Percentiles rank a stretch among this genome's conserved stretches.
Evolutionary conservation across 106 monocot species (phyloP).

Genomic region (Acorus gramineus): DNA sequence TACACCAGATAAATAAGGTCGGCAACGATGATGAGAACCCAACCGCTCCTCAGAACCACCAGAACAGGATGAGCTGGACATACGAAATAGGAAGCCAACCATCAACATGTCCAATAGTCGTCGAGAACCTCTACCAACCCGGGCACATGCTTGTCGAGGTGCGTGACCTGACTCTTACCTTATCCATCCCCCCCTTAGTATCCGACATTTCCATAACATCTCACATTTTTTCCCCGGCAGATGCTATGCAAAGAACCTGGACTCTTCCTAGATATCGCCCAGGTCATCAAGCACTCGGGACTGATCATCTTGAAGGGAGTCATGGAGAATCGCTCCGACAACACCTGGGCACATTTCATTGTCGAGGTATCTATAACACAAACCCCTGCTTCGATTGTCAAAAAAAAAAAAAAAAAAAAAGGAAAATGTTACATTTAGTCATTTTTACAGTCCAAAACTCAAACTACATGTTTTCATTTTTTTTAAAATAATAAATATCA

Average conservation of each 20-base stretch:
- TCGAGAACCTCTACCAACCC: slow-evolving; percentile 63
- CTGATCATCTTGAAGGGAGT: slow-evolving; percentile 56
- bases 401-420: too few relatives aligned
- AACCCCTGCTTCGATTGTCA: not conserved
- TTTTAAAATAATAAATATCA: too few relatives aligned
- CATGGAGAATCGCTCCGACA: slow-evolving; percentile 37
- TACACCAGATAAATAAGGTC: slow-evolving; percentile 14
- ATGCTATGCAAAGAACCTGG: slow-evolving; percentile 61
- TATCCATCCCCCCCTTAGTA: too few relatives aligned
- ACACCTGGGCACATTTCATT: slow-evolving; percentile 76
- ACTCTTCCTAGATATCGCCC: slow-evolving; percentile 66
- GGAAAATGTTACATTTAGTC: too few relatives aligned
- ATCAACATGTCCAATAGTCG: slow-evolving; percentile 37
- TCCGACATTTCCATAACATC: too few relatives aligned
- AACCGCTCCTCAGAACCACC: not conserved
- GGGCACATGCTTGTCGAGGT: slow-evolving; percentile 91
- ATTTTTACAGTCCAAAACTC: too few relatives aligned
- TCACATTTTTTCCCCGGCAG: slow-evolving; percentile 9
- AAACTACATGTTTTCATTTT: too few relatives aligned
- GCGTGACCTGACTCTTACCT: not conserved
- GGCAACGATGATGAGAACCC: not conserved
- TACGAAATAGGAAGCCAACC: slow-evolving; percentile 21
- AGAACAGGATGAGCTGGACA: slow-evolving; percentile 19
- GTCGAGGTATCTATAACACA: slow-evolving; percentile 38
- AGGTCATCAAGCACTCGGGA: slow-evolving; percentile 46